A percentile compares a stretch with the other conserved stretches of the same genome.
phyloP scores from a whole-genome alignment of 2,329 filamentous ascomycete genomes.

The Malbranchea zuffiana region DNA sequence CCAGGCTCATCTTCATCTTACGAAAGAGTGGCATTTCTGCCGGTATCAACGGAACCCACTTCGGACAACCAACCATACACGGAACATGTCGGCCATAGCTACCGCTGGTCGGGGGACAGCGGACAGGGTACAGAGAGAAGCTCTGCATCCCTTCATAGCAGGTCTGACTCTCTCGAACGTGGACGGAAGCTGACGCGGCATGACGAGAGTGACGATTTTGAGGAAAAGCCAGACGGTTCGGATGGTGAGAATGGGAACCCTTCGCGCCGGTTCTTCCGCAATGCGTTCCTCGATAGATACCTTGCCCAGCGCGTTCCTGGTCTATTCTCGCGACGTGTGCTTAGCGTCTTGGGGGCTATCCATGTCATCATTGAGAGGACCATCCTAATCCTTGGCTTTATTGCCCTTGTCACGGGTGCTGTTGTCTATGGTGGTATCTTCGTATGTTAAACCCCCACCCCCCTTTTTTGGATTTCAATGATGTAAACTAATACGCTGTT shows the following conservation, averaged over 20 bases:
- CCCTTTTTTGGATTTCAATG: constrained; percentile 6
- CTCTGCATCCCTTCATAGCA: constrained; percentile 55
- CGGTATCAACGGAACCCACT: constrained; percentile 48
- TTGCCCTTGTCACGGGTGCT: constrained; percentile 59
- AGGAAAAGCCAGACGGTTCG: constrained; percentile 33
- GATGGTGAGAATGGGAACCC: constrained; percentile 18
- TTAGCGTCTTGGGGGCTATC: constrained; percentile 47
- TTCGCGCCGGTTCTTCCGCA: constrained; percentile 35
- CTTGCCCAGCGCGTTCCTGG: constrained; percentile 45
- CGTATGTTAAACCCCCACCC: constrained; percentile 44
- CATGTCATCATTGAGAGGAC: constrained; percentile 64
- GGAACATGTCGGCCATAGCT: constrained; percentile 27
- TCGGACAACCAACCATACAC: constrained; percentile 39
- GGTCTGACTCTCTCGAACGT: constrained; percentile 51
- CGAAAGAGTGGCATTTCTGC: constrained; percentile 52
- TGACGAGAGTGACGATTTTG: constrained; percentile 40
- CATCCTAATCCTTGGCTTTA: constrained; percentile 67
- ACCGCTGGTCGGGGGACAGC: constrained; percentile 59
- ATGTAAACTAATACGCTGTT: constrained; percentile 4
- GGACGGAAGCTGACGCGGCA: constrained; percentile 32
- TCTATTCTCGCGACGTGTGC: constrained; percentile 46
- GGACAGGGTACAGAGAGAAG: constrained; percentile 63
- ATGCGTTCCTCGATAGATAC: constrained; percentile 39
- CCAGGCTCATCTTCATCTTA: constrained; percentile 20
- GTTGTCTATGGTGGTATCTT: constrained; percentile 75